These are phyloP conservation scores for Rhizomucor miehei DNA, from an alignment of 371 early-diverging fungal species.

Conservation along the genomic window DNA sequence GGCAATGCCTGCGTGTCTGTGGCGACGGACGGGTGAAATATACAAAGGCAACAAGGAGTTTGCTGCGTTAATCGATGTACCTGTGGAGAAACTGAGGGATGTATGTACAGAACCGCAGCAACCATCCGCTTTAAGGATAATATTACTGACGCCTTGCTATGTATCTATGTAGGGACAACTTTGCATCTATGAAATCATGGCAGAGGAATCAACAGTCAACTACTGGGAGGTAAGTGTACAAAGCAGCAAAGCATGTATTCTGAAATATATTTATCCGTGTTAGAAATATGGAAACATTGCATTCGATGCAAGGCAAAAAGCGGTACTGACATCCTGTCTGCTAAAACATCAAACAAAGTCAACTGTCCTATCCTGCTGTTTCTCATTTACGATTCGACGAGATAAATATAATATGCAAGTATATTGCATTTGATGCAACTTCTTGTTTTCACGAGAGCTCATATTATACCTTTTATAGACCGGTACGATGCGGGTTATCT, in stretches of 20 bases:
- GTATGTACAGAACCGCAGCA: slow-evolving; percentile 29
- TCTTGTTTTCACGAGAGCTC: neutral
- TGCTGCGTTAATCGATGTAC: slow-evolving; percentile 82
- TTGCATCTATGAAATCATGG: slow-evolving; percentile 86
- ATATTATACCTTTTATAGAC: slow-evolving; percentile 9
- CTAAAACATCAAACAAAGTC: slow-evolving; percentile 56
- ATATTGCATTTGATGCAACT: neutral
- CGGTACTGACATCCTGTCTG: slow-evolving; percentile 86
- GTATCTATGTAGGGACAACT: slow-evolving; percentile 52
- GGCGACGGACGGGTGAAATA: slow-evolving; percentile 96
- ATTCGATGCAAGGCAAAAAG: slow-evolving; percentile 93
- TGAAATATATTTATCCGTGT: too few relatives aligned
- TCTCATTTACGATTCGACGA: slow-evolving; percentile 90
- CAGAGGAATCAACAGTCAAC: slow-evolving; percentile 79
- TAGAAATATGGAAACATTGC: slow-evolving; percentile 94
- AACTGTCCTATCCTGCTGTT: slow-evolving; percentile 75
- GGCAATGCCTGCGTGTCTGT: slow-evolving; percentile 92
- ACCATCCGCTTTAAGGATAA: neutral
- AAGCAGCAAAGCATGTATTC: neutral
- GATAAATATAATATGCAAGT: slow-evolving; percentile 82
- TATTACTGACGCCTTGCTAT: too few relatives aligned
- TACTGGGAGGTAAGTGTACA: slow-evolving; percentile 64
- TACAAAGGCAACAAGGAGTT: slow-evolving; percentile 95
- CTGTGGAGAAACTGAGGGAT: slow-evolving; percentile 76
- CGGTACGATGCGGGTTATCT: slow-evolving; percentile 15